A percentile compares a stretch with the other conserved stretches of the same genome.
Evolutionary conservation across 2,329 filamentous ascomycete species (phyloP).

Genomic region (Trichoderma endophyticum): DNA sequence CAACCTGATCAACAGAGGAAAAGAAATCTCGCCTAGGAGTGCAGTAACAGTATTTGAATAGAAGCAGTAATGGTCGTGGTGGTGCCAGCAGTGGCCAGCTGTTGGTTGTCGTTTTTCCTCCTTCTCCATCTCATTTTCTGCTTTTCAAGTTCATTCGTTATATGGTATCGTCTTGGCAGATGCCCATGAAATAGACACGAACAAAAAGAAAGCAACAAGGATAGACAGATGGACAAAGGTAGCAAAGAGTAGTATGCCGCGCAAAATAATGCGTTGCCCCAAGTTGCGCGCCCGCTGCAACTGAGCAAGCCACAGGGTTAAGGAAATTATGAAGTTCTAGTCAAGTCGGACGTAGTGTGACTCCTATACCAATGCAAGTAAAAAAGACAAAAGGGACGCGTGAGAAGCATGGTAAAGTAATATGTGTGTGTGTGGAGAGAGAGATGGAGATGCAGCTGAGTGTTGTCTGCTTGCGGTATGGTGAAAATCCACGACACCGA

Average conservation of each 20-base stretch:
- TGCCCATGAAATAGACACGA: conserved; percentile 4
- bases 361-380: not conserved
- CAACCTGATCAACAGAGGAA: conserved; percentile 10
- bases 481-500: not conserved
- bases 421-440: conserved; percentile 2
- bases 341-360: not conserved
- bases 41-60: not conserved
- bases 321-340: not conserved
- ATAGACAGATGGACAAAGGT: not conserved
- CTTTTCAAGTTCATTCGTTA: not conserved
- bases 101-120: not conserved
- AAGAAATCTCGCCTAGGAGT: conserved; percentile 1
- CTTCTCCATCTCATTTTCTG: not conserved
- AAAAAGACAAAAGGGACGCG: not conserved
- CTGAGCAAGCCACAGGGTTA: not conserved
- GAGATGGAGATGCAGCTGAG: not conserved
- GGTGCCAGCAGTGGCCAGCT: not conserved
- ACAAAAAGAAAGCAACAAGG: conserved; percentile 1
- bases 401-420: not conserved
- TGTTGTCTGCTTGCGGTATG: not conserved
- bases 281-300: not conserved
- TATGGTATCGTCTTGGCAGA: conserved; percentile 9
- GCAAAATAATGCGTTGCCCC: not conserved
- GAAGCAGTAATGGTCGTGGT: not conserved
- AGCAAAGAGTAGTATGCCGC: conserved; percentile 8